Percentiles rank a stretch among this genome's conserved stretches.
phyloP scores from a whole-genome alignment of 164 flowering plant species.

The Vitis cinerea region DNA sequence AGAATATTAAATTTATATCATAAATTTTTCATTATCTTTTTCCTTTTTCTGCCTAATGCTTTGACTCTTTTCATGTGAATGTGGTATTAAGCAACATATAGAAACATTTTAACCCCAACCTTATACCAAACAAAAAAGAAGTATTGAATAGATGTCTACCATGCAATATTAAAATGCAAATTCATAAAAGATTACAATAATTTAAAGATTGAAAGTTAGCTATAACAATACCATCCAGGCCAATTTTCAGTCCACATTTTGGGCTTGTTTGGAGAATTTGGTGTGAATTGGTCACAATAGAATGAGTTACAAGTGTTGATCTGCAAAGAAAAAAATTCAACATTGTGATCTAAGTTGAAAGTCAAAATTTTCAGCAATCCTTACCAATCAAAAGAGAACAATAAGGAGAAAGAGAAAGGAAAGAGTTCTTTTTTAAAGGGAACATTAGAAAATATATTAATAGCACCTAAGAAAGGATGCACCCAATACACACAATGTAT shows the following conservation, averaged over 20 bases:
- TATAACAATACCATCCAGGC: conserved; percentile 90
- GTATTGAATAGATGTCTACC: not conserved
- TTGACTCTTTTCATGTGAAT: not conserved
- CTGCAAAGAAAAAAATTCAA: conserved; percentile 43
- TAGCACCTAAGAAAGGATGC: no score
- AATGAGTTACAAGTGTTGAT: conserved; percentile 95
- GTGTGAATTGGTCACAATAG: conserved; percentile 85
- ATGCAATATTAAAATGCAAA: not conserved
- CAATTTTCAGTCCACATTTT: conserved; percentile 99
- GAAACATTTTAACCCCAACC: not conserved
- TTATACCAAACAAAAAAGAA: not conserved
- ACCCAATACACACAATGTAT: no score
- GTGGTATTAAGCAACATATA: not conserved
- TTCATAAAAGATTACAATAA: not conserved
- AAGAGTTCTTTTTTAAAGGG: not conserved
- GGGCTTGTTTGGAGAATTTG: conserved; percentile 73
- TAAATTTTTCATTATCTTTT: no score
- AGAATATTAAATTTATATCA: no score
- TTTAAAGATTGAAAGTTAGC: not conserved
- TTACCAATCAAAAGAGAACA: not conserved
- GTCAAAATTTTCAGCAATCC: not conserved
- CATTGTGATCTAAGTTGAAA: no score
- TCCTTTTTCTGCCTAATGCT: no score
- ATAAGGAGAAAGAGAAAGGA: not conserved
- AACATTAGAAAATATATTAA: no score